These are phyloP conservation scores for Kernera saxatilis DNA, from an alignment of 345 rosid species.

Conservation along the genomic window DNA sequence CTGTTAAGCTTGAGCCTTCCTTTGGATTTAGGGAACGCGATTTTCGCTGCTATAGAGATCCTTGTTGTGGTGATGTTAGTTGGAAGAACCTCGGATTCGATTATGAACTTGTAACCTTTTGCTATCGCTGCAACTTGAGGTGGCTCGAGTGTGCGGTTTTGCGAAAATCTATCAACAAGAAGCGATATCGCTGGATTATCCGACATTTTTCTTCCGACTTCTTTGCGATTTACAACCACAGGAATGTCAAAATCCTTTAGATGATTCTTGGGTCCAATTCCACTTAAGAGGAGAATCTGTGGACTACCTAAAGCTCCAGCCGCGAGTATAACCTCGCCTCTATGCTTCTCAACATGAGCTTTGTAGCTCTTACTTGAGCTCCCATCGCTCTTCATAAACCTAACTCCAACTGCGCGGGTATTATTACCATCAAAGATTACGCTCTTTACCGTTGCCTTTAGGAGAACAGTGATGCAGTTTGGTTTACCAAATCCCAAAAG, in stretches of 20 bases:
- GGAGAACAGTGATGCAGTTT: constrained; percentile 41
- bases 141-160: constrained; percentile 47
- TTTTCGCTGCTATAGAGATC: constrained; percentile 47
- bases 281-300: constrained; percentile 59
- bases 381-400: constrained; percentile 54
- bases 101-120: constrained; percentile 43
- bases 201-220: constrained; percentile 50
- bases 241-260: constrained; percentile 45
- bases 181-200: constrained; percentile 58
- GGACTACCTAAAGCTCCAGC: constrained; percentile 83
- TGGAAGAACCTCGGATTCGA: constrained; percentile 51
- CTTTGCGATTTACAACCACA: constrained; percentile 30
- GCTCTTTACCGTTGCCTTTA: constrained; percentile 56
- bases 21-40: constrained; percentile 63
- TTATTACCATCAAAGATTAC: constrained; percentile 40
- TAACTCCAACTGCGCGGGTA: constrained; percentile 45
- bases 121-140: constrained; percentile 68
- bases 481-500: constrained; percentile 53
- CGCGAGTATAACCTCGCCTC: constrained; percentile 63
- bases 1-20: constrained; percentile 52
- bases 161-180: constrained; percentile 37
- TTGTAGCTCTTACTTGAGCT: constrained; percentile 36
- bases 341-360: constrained; percentile 44
- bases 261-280: constrained; percentile 55
- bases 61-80: constrained; percentile 42